Percentiles rank a stretch among this genome's conserved stretches.
Evolutionary conservation across 345 rosid genomes (phyloP).

Genomic region (Syzygium oleosum): DNA sequence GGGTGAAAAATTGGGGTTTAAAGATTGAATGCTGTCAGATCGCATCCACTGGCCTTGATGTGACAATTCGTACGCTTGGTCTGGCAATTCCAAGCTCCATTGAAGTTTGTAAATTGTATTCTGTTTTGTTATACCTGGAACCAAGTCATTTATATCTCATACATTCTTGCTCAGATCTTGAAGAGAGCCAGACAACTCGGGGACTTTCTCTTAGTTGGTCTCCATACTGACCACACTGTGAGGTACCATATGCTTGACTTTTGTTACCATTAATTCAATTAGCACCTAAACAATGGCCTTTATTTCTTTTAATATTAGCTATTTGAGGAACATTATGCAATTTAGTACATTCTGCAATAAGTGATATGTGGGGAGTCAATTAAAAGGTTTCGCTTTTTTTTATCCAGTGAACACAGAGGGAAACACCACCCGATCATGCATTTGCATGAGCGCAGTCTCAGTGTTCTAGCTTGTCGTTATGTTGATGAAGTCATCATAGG

Average conservation of each 20-base stretch:
- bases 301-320: not conserved
- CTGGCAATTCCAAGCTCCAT: not conserved
- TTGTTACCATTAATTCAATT: not conserved
- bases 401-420: conserved; percentile 72
- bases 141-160: not conserved
- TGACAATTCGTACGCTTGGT: not conserved
- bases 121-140: not conserved
- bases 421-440: conserved; percentile 72
- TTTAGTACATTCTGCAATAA: not conserved
- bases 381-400: not conserved
- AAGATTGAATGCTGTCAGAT: not conserved
- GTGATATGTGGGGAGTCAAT: not conserved
- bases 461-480: conserved; percentile 87
- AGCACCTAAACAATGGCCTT: not conserved
- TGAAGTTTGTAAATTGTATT: not conserved
- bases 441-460: conserved; percentile 85
- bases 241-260: conserved; percentile 36
- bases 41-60: not conserved
- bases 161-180: conserved; percentile 51
- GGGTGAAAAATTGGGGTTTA: not conserved
- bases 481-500: conserved; percentile 98
- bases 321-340: not conserved
- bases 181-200: conserved; percentile 87
- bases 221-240: conserved; percentile 77
- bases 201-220: conserved; percentile 89